These are phyloP conservation scores for Spinacia oleracea DNA, from an alignment of 179 eudicot species.

Conservation along the genomic window DNA sequence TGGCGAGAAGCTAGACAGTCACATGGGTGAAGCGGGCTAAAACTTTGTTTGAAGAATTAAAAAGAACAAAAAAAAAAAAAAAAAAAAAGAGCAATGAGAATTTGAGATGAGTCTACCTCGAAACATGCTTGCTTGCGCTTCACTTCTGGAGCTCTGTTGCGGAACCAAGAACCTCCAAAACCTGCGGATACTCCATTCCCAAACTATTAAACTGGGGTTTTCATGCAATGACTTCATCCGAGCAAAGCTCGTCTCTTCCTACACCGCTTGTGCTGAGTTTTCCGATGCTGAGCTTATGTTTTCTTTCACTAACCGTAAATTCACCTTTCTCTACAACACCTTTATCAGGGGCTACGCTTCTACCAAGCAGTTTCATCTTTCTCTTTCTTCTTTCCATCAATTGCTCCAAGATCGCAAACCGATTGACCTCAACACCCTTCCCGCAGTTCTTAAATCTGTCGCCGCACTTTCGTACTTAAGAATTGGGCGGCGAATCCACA, in stretches of 20 bases:
- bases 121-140: constrained; percentile 20
- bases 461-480: constrained; percentile 34
- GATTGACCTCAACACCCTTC: constrained; percentile 46
- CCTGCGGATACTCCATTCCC: constrained; percentile 40
- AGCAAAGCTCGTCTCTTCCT: constrained; percentile 48
- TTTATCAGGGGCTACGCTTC: constrained; percentile 52
- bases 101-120: not conserved
- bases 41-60: no score
- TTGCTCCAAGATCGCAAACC: constrained; percentile 35
- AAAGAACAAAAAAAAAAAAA: no score
- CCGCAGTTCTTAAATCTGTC: constrained; percentile 47
- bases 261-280: constrained; percentile 46
- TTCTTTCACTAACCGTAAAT: constrained; percentile 40
- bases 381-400: constrained; percentile 39
- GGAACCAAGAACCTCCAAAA: constrained; percentile 37
- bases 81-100: no score
- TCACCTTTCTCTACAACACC: constrained; percentile 57
- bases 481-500: constrained; percentile 45
- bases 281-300: constrained; percentile 42
- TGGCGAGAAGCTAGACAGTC: no score
- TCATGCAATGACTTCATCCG: constrained; percentile 53
- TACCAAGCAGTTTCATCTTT: constrained; percentile 29
- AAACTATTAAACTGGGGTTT: constrained; percentile 32
- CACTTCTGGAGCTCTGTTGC: constrained; percentile 38
- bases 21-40: no score